A percentile compares a stretch with the other conserved stretches of the same genome.
phyloP scores from a whole-genome alignment of 345 rosid genomes.

The Acer yangbiense region DNA sequence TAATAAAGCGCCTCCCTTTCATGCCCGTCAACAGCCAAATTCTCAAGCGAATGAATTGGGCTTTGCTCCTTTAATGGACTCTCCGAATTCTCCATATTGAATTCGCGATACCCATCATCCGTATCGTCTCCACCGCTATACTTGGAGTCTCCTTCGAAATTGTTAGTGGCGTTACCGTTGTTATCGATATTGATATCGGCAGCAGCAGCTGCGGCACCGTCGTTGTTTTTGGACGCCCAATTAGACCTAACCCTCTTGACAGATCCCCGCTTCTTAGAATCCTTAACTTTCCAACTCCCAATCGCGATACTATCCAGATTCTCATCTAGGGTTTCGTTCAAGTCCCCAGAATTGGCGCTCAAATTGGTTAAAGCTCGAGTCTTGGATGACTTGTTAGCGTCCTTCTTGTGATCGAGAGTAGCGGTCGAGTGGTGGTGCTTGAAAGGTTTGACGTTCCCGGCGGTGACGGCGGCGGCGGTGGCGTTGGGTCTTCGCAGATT shows the following conservation, averaged over 20 bases:
- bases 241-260: slow-evolving; percentile 63
- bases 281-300: slow-evolving; percentile 74
- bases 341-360: slow-evolving; percentile 38
- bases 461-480: slow-evolving; percentile 11
- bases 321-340: slow-evolving; percentile 58
- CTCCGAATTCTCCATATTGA: slow-evolving; percentile 65
- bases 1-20: slow-evolving; percentile 46
- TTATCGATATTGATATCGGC: slow-evolving; percentile 23
- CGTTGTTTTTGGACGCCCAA: slow-evolving; percentile 63
- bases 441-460: slow-evolving; percentile 1
- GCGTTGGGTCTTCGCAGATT: slow-evolving; percentile 40
- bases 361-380: slow-evolving; percentile 62
- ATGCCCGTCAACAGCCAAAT: slow-evolving; percentile 52
- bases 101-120: slow-evolving; percentile 54
- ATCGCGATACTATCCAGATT: slow-evolving; percentile 58
- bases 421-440: neutral
- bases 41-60: slow-evolving; percentile 53
- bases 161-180: slow-evolving; percentile 6
- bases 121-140: slow-evolving; percentile 56
- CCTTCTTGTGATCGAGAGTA: slow-evolving; percentile 27
- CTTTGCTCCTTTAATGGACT: slow-evolving; percentile 66
- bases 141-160: slow-evolving; percentile 43
- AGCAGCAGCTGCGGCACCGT: slow-evolving; percentile 22
- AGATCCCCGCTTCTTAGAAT: slow-evolving; percentile 45
- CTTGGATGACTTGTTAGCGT: slow-evolving; percentile 50